Base-by-base conservation (phyloP, 768 basidiomycete genomes). In the Hirschioporus abietinus region DNA sequence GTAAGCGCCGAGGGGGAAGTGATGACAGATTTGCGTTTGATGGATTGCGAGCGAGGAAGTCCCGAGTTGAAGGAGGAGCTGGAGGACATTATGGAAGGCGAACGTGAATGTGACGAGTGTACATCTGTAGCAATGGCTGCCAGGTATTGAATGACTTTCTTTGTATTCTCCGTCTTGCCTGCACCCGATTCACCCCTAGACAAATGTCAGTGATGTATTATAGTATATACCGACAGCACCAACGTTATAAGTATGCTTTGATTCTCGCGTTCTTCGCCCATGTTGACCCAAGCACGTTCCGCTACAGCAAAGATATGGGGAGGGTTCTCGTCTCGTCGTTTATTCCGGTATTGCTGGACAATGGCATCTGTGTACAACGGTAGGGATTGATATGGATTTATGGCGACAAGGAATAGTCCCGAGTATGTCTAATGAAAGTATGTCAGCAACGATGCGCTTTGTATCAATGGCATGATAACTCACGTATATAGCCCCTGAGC, bases 101-200 rank as follows among this genome's bases (percentile, higher is more conserved):
- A 84, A 62, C 87, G 87, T 8, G 89, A 85, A 74, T 92, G 90
- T 0, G 90, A 85, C 20, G 80, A 78, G 71, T 92, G 86, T 1
- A 85, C 81, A 71, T 95, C 93, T 12, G 93, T 87, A 1, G 97
- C 97, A 71, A 99, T 98, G 7, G 97, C 94, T 0, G 97, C 96
- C 58, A 99, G 87, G 78, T 99, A 99, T 76, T 99, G 97, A 65
- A 99, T 99, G 72, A 99, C 96, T 74, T 99, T 99, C 84, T 99
- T 99, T 17, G 92, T 93, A 78, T 96, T 99, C 75, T 99, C 97
- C 1, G 97, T 99, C 82, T 99, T 99, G 59, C 97, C 97, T 3
- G 97, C 97, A 36, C 97, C 97, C 8, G 97, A 99, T 82, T 99
- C 97, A 58, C 97, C 97, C 9, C 96, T 97, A 71, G 0, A 60